Evolutionary conservation across 2,329 filamentous ascomycete species (phyloP).

Genomic region (Hymenoscyphus fraxineus): DNA sequence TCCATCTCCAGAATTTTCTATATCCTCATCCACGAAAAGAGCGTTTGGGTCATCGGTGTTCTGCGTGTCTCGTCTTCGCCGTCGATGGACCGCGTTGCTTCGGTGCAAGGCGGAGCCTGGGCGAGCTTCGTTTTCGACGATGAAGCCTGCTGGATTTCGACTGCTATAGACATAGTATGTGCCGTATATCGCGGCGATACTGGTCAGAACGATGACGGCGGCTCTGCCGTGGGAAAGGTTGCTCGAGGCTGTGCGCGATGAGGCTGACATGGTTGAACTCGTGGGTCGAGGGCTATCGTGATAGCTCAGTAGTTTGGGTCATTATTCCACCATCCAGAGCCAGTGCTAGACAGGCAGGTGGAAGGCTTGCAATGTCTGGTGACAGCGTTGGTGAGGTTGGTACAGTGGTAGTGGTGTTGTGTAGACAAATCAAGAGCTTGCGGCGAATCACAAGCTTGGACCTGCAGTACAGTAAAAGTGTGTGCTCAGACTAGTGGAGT

Average conservation of each 20-base stretch:
- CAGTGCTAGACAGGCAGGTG: not conserved
- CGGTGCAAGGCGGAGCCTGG: slow-evolving; percentile 47
- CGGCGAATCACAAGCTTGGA: no score
- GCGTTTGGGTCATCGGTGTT: slow-evolving; percentile 10
- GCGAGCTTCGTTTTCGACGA: slow-evolving; percentile 27
- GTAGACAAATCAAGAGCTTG: not conserved
- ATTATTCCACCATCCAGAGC: not conserved
- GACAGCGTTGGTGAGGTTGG: not conserved
- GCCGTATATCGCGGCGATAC: slow-evolving; percentile 52
- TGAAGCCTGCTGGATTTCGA: slow-evolving; percentile 28
- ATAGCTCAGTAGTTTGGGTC: not conserved
- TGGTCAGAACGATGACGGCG: slow-evolving; percentile 53
- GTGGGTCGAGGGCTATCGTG: not conserved
- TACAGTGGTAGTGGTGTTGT: not conserved
- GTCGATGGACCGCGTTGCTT: slow-evolving; percentile 63
- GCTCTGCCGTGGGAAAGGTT: slow-evolving; percentile 51
- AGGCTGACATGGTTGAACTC: slow-evolving; percentile 32
- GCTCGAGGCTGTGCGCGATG: slow-evolving; percentile 48
- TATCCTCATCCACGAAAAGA: slow-evolving; percentile 24
- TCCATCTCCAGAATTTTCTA: slow-evolving; percentile 35
- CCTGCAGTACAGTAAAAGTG: no score
- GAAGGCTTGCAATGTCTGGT: not conserved
- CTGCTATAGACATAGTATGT: slow-evolving; percentile 55
- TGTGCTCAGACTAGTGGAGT: no score
- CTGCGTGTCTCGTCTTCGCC: slow-evolving; percentile 32